phyloP scores from a whole-genome alignment of 768 basidiomycete genomes.

The Pulveroboletus ravenelii region DNA sequence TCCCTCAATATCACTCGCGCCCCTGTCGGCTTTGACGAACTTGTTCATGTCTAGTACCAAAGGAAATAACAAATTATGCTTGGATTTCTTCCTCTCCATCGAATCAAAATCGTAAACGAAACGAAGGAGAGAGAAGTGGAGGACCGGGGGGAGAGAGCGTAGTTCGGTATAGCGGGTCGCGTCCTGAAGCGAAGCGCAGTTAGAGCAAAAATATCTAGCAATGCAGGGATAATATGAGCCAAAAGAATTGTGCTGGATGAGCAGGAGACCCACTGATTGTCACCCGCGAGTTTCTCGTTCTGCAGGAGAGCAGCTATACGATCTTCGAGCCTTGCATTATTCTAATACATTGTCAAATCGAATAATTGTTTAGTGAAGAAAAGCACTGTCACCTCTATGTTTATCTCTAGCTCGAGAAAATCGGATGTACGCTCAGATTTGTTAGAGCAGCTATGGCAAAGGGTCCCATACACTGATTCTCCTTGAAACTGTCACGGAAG shows the following conservation, averaged over 20 bases:
- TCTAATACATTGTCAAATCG: slow-evolving; percentile 36
- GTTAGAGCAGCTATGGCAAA: slow-evolving; percentile 65
- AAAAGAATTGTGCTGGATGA: neutral
- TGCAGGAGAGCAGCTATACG: slow-evolving; percentile 61
- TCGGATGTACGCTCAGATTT: slow-evolving; percentile 64
- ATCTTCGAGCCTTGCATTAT: slow-evolving; percentile 68
- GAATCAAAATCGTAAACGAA: slow-evolving; percentile 82
- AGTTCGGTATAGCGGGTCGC: slow-evolving; percentile 77
- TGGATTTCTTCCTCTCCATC: slow-evolving; percentile 84
- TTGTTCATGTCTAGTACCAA: slow-evolving; percentile 63
- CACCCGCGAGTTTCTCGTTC: slow-evolving; percentile 70
- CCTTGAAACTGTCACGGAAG: slow-evolving; percentile 72
- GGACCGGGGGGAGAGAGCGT: slow-evolving; percentile 70
- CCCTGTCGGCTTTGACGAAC: slow-evolving; percentile 41
- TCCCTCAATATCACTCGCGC: slow-evolving; percentile 15
- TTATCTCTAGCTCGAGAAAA: slow-evolving; percentile 88
- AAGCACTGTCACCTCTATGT: slow-evolving; percentile 51
- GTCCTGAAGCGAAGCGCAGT: slow-evolving; percentile 67
- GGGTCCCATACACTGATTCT: slow-evolving; percentile 72
- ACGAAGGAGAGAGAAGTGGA: slow-evolving; percentile 91
- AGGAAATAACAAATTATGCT: slow-evolving; percentile 77
- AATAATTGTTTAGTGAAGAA: neutral
- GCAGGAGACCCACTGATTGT: slow-evolving; percentile 60
- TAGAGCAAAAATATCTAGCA: slow-evolving; percentile 72
- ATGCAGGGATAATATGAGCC: neutral